Evolutionary conservation across 2,329 filamentous ascomycete genomes (phyloP).

Genomic region (Myriosclerotinia curreyana): DNA sequence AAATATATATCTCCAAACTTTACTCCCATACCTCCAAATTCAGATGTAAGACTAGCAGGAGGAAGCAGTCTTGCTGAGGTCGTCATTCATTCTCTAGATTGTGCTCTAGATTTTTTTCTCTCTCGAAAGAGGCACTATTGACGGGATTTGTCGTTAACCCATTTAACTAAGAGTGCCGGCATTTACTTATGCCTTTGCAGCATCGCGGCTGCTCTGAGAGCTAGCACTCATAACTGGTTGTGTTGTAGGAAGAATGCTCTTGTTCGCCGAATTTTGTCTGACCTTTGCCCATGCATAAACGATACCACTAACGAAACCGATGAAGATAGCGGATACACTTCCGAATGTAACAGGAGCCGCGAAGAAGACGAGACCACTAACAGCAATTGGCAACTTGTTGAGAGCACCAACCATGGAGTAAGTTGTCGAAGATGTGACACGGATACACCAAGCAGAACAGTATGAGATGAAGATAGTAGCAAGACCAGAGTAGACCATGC

Average conservation of each 20-base stretch:
- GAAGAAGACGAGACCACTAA: slow-evolving; percentile 93
- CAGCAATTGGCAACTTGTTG: slow-evolving; percentile 94
- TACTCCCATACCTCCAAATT: background rate
- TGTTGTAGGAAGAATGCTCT: slow-evolving; percentile 64
- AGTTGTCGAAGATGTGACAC: slow-evolving; percentile 93
- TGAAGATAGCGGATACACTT: slow-evolving; percentile 83
- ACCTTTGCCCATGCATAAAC: slow-evolving; percentile 88
- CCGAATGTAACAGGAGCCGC: slow-evolving; percentile 88
- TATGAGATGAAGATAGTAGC: slow-evolving; percentile 99
- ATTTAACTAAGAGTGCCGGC: background rate
- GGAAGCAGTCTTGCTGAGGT: slow-evolving; percentile 6
- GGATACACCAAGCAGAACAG: slow-evolving; percentile 97
- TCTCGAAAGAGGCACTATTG: background rate
- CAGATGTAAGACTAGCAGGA: background rate
- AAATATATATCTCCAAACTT: slow-evolving; percentile 20
- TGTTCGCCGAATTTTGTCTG: slow-evolving; percentile 66
- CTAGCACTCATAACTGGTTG: slow-evolving; percentile 80
- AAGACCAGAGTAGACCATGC: slow-evolving; percentile 92
- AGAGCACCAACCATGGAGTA: slow-evolving; percentile 98
- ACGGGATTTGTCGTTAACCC: background rate
- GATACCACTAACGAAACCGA: slow-evolving; percentile 89
- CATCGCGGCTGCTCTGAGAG: slow-evolving; percentile 85
- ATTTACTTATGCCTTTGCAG: slow-evolving; percentile 50
- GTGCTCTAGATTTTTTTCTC: slow-evolving; percentile 5
- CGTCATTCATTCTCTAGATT: slow-evolving; percentile 8